Conservation (phyloP, 208 protist genomes). For the Histomonas meleagridis region DNA sequence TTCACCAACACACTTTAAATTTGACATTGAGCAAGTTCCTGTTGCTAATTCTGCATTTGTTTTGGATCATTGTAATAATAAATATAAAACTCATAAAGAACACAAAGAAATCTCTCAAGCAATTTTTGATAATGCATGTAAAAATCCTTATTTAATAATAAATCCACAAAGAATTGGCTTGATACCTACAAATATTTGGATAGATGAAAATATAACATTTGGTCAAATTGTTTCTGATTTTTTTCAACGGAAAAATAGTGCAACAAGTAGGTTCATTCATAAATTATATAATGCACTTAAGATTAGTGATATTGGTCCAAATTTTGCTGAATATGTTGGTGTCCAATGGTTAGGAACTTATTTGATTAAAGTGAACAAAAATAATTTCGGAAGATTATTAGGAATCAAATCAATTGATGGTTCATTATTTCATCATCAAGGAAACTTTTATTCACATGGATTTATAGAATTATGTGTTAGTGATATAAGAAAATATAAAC, state of each 20-base stretch:
- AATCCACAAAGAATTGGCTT: background rate
- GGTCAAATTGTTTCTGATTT: background rate
- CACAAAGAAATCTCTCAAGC: no score
- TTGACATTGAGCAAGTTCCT: no score
- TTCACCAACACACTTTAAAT: no score
- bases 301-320: background rate
- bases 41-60: no score
- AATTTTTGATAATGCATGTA: background rate
- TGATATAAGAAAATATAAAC: no score
- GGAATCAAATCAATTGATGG: constrained; percentile 24
- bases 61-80: no score
- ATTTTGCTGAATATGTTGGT: background rate
- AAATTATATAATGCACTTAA: constrained; percentile 27
- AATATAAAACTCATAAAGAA: no score
- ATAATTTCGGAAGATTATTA: background rate
- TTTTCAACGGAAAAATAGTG: constrained; percentile 22
- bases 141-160: background rate
- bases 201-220: background rate
- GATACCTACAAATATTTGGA: background rate
- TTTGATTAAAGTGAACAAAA: background rate
- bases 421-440: background rate
- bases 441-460: background rate
- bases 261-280: background rate
- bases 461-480: background rate
- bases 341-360: background rate